Evolutionary conservation across 345 rosid species (phyloP).

Genomic region (Syzygium oleosum): DNA sequence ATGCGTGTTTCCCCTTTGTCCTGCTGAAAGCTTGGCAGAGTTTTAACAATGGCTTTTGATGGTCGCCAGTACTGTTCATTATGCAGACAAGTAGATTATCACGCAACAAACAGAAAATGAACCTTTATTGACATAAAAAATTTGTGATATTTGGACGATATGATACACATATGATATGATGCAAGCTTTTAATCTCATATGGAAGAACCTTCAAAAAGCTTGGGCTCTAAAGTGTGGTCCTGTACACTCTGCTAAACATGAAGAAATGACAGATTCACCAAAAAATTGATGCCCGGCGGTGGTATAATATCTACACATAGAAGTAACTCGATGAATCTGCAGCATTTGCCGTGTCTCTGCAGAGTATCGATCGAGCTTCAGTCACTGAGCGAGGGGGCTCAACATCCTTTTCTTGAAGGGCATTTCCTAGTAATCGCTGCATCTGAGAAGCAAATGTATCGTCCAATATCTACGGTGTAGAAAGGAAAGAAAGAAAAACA

Average conservation of each 20-base stretch:
- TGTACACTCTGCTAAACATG: neutral
- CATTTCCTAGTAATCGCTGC: conserved; percentile 86
- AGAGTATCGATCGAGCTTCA: conserved; percentile 94
- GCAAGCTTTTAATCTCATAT: neutral
- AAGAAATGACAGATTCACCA: neutral
- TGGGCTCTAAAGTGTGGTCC: neutral
- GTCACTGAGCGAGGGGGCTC: conserved; percentile 88
- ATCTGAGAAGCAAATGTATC: conserved; percentile 93
- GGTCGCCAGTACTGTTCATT: neutral
- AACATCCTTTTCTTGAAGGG: conserved; percentile 78
- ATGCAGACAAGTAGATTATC: neutral
- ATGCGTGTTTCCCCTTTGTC: neutral
- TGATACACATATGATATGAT: neutral
- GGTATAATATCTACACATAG: conserved; percentile 32
- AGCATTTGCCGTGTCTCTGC: conserved; percentile 66
- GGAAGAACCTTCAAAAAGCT: neutral
- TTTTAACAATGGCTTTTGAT: neutral
- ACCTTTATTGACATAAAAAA: neutral
- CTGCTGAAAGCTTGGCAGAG: neutral
- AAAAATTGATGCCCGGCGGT: neutral
- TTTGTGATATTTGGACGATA: neutral
- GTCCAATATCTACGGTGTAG: conserved; percentile 54
- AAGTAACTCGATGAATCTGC: conserved; percentile 57
- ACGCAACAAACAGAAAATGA: neutral
- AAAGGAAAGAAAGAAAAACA: neutral